phyloP scores from a whole-genome alignment of 2,329 filamentous ascomycete genomes.

The Amauroascus niger region DNA sequence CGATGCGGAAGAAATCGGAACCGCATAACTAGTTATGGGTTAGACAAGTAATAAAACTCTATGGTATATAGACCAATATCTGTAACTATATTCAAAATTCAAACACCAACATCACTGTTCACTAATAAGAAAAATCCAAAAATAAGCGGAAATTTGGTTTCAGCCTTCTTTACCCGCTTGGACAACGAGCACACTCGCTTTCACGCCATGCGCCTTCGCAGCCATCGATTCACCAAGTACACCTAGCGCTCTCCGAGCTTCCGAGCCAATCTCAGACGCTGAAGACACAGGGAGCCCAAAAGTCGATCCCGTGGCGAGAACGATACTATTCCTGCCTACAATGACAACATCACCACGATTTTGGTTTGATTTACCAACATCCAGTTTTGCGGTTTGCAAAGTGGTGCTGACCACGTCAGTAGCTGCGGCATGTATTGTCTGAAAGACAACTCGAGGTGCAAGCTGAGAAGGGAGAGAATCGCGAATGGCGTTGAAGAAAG shows the following conservation, averaged over 20 bases:
- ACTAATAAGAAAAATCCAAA: not conserved
- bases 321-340: slow-evolving; percentile 29
- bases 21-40: too few species aligned
- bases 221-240: slow-evolving; percentile 34
- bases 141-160: not conserved
- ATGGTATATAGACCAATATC: not conserved
- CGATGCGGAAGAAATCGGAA: too few species aligned
- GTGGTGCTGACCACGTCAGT: slow-evolving; percentile 39
- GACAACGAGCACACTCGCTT: slow-evolving; percentile 59
- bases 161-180: slow-evolving; percentile 42
- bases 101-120: not conserved
- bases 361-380: slow-evolving; percentile 50
- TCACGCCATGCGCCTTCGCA: slow-evolving; percentile 50
- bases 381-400: slow-evolving; percentile 47
- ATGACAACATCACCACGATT: slow-evolving; percentile 65
- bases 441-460: slow-evolving; percentile 49
- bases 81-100: not conserved
- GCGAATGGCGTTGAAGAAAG: slow-evolving; percentile 49
- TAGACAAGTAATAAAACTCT: too few species aligned
- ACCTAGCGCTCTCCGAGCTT: slow-evolving; percentile 27
- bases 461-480: slow-evolving; percentile 47
- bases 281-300: slow-evolving; percentile 12
- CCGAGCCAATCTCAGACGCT: slow-evolving; percentile 30
- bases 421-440: slow-evolving; percentile 20
- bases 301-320: slow-evolving; percentile 8